phyloP scores from a whole-genome alignment of 176 grass and related monocot species.

The Eragrostis nindensis region DNA sequence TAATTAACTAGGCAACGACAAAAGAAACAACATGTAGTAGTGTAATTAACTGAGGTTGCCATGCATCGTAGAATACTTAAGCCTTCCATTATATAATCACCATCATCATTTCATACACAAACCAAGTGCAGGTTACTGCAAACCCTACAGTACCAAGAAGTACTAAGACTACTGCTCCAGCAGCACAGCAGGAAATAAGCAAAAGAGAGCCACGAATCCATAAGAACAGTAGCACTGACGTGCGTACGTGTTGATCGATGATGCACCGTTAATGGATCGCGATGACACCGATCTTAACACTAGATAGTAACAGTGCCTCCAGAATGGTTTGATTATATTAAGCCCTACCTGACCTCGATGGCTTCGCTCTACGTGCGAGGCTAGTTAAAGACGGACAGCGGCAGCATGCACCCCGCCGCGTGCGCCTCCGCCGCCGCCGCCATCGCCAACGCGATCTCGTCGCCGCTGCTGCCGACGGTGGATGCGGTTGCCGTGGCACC shows the following conservation, averaged over 20 bases:
- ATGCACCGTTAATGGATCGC: too few relatives aligned
- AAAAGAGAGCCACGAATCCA: constrained; percentile 35
- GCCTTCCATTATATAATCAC: constrained; percentile 44
- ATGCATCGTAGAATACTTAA: constrained; percentile 5
- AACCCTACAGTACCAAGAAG: constrained; percentile 59
- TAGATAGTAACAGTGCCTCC: not conserved
- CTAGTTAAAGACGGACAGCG: constrained; percentile 65
- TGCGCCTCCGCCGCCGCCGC: constrained; percentile 59
- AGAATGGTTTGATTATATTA: constrained; percentile 34
- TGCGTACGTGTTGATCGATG: not conserved
- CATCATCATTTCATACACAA: constrained; percentile 47
- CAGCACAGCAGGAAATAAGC: constrained; percentile 29
- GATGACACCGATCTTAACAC: constrained; percentile 19
- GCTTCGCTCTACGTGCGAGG: not conserved
- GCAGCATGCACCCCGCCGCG: constrained; percentile 60
- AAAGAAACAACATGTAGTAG: not conserved
- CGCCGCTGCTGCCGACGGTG: not conserved
- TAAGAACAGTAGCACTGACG: constrained; percentile 30
- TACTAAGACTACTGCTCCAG: constrained; percentile 2
- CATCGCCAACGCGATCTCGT: constrained; percentile 53
- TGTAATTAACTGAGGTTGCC: not conserved
- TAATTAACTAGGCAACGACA: not conserved
- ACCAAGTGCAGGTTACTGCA: constrained; percentile 42
- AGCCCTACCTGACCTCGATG: constrained; percentile 25
- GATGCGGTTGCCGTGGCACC: not conserved